Percentiles rank a stretch among this genome's conserved stretches.
phyloP scores from a whole-genome alignment of 2,329 filamentous ascomycete genomes.

The Tolypocladium nubicola region DNA sequence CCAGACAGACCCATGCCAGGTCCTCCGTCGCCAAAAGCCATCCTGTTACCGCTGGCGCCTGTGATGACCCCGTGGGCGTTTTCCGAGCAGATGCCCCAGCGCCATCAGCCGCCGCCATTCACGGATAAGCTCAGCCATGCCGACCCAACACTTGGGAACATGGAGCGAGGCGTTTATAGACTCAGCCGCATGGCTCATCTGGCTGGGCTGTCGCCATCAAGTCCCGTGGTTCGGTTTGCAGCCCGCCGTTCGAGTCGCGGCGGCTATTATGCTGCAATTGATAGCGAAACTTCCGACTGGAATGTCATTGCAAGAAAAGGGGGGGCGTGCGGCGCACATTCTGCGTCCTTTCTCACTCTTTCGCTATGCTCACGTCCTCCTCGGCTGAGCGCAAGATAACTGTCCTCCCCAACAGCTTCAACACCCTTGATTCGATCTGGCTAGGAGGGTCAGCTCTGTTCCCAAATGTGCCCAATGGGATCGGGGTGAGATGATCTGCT shows the following conservation, averaged over 20 bases:
- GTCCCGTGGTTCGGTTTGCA: background rate
- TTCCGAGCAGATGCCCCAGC: slow-evolving; percentile 3
- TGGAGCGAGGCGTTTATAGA: slow-evolving; percentile 14
- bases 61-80: background rate
- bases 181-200: background rate
- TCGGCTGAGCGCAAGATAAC: background rate
- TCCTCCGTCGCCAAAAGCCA: background rate
- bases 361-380: background rate
- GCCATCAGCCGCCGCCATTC: slow-evolving; percentile 19
- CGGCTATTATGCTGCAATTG: background rate
- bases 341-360: background rate
- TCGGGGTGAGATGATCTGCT: slow-evolving; percentile 1
- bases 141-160: slow-evolving; percentile 20
- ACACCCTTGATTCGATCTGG: background rate
- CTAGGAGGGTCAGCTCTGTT: background rate
- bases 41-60: background rate
- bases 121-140: slow-evolving; percentile 23
- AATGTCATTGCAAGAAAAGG: background rate
- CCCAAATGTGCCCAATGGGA: background rate
- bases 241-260: background rate
- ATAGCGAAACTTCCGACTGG: background rate
- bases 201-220: background rate
- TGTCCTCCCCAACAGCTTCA: background rate
- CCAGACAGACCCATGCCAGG: background rate
- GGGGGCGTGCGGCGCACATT: background rate